These are phyloP conservation scores for Sistotremastrum niveocremeum DNA, from an alignment of 768 basidiomycete genomes.

Conservation along the genomic window DNA sequence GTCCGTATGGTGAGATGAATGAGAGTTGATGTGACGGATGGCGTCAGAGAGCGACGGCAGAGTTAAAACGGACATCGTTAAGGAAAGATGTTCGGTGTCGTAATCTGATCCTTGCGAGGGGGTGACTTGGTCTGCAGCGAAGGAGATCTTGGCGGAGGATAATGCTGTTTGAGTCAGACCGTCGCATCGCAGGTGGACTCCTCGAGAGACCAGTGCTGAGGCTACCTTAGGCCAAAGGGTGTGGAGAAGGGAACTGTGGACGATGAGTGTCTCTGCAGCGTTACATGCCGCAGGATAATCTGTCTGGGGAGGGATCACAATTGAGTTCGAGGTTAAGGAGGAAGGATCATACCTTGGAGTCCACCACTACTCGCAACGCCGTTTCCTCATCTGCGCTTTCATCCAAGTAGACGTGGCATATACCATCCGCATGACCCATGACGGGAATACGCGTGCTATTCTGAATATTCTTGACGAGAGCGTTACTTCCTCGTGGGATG, in stretches of 20 bases:
- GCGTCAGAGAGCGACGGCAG: slow-evolving; percentile 63
- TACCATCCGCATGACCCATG: slow-evolving; percentile 97
- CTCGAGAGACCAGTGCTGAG: slow-evolving; percentile 46
- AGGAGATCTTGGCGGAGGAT: slow-evolving; percentile 18
- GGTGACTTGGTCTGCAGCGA: slow-evolving; percentile 24
- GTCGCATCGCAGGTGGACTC: slow-evolving; percentile 77
- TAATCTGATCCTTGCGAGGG: slow-evolving; percentile 53
- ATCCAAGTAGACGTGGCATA: slow-evolving; percentile 86
- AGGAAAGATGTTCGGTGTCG: slow-evolving; percentile 76
- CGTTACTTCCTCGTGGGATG: slow-evolving; percentile 90
- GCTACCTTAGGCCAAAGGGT: slow-evolving; percentile 79
- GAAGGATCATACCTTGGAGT: slow-evolving; percentile 62
- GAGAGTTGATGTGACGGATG: slow-evolving; percentile 79
- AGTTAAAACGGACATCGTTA: slow-evolving; percentile 68
- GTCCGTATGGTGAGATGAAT: slow-evolving; percentile 95
- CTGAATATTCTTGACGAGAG: slow-evolving; percentile 79
- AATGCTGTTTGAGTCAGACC: slow-evolving; percentile 45
- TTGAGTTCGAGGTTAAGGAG: neutral
- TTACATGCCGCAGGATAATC: slow-evolving; percentile 97
- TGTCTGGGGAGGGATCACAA: slow-evolving; percentile 31
- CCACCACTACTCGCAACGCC: slow-evolving; percentile 69
- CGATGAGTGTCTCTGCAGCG: slow-evolving; percentile 74
- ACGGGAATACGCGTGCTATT: slow-evolving; percentile 86
- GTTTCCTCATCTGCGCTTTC: slow-evolving; percentile 66
- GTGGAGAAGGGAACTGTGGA: slow-evolving; percentile 59